phyloP scores from a whole-genome alignment of 169 alveolate genomes.

The Eimeria sp. region DNA sequence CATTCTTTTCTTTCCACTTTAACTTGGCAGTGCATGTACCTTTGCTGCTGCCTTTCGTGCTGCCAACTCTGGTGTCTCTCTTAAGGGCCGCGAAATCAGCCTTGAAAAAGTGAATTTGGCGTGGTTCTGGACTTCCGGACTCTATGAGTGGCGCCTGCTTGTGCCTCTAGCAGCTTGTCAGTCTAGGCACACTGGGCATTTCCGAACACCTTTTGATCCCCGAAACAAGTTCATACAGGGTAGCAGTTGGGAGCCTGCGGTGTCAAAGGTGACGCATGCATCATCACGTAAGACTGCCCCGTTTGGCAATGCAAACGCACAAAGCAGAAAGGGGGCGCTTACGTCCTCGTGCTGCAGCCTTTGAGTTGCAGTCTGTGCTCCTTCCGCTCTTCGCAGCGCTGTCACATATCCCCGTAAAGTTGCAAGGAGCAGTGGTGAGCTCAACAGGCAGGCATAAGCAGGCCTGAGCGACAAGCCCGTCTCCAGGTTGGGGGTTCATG shows the following conservation, averaged over 20 bases:
- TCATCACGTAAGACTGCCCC: not conserved
- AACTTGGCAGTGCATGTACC: conserved; percentile 41
- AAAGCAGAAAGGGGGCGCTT: not conserved
- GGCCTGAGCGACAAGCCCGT: not conserved
- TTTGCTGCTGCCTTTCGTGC: conserved; percentile 37
- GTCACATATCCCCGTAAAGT: not conserved
- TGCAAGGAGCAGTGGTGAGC: not conserved
- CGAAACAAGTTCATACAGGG: not conserved
- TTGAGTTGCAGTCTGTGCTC: not conserved
- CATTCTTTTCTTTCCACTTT: conserved; percentile 37
- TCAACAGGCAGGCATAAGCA: not conserved
- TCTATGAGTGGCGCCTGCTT: not conserved
- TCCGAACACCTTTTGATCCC: not conserved
- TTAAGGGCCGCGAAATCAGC: conserved; percentile 11
- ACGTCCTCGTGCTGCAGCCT: not conserved
- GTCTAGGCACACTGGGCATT: not conserved
- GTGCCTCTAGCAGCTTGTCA: not conserved
- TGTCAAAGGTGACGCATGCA: not conserved
- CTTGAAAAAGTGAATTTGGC: not conserved
- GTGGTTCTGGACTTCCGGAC: not conserved
- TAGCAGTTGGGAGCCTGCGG: not conserved
- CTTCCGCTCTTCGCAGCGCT: not conserved
- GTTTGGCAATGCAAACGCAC: not conserved
- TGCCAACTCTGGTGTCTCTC: conserved; percentile 31
- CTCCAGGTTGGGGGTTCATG: not conserved